These are phyloP conservation scores for Primulina huaijiensis DNA, from an alignment of 257 asterid species.

Conservation along the genomic window DNA sequence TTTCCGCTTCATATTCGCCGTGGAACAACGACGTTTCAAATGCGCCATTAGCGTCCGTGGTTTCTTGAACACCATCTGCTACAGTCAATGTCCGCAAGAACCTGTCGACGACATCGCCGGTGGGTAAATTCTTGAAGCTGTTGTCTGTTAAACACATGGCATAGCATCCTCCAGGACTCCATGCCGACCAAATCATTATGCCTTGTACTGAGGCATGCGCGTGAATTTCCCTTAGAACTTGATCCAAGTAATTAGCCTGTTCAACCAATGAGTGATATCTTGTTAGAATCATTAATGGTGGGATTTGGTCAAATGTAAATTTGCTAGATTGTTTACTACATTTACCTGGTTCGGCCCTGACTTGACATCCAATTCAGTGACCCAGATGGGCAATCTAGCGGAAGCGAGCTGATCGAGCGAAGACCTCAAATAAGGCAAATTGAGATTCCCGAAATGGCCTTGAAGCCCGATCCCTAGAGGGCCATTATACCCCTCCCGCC, in stretches of 20 bases:
- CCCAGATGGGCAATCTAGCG: constrained; percentile 58
- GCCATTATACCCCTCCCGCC: constrained; percentile 45
- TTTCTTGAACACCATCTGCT: constrained; percentile 19
- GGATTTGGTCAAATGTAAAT: not conserved
- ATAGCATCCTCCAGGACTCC: constrained; percentile 57
- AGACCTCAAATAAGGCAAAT: constrained; percentile 44
- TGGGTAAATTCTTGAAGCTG: constrained; percentile 47
- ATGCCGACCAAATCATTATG: constrained; percentile 48
- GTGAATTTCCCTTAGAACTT: constrained; percentile 46
- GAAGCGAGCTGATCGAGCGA: constrained; percentile 50
- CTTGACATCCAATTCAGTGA: constrained; percentile 60
- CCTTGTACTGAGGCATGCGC: constrained; percentile 41
- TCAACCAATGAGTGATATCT: not conserved
- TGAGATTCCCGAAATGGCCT: constrained; percentile 38
- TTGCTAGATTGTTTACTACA: not conserved
- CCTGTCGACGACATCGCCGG: constrained; percentile 55
- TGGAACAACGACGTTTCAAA: constrained; percentile 41
- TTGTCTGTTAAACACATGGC: constrained; percentile 61
- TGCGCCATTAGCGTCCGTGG: constrained; percentile 38
- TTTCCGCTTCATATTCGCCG: constrained; percentile 47
- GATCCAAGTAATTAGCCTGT: constrained; percentile 42
- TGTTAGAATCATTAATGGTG: not conserved
- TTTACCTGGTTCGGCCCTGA: constrained; percentile 43
- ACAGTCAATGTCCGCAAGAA: constrained; percentile 6
- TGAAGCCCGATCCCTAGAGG: constrained; percentile 67